Evolutionary conservation across 495 filamentous ascomycete genomes (phyloP).

Genomic region (Daldinia loculata): DNA sequence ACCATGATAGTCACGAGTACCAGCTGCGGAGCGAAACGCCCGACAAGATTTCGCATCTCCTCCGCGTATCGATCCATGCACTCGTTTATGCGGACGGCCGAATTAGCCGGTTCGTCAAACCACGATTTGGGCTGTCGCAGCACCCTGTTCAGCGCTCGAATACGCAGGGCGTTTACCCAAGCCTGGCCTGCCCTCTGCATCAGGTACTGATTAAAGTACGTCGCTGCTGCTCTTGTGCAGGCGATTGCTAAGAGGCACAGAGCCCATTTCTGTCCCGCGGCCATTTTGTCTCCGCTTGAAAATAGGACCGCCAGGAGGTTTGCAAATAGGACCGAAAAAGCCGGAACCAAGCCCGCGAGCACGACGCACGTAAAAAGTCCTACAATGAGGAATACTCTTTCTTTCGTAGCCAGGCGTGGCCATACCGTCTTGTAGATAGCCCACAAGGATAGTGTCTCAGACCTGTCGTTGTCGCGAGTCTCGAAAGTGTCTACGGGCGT

Average conservation of each 20-base stretch:
- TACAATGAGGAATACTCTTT: constrained; percentile 64
- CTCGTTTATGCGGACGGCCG: constrained; percentile 66
- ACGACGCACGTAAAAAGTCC: constrained; percentile 69
- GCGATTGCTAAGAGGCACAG: constrained; percentile 74
- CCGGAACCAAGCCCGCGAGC: constrained; percentile 74
- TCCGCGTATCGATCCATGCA: constrained; percentile 86
- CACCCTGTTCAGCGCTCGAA: constrained; percentile 72
- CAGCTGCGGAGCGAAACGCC: constrained; percentile 75
- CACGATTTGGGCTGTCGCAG: constrained; percentile 83
- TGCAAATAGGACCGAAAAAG: constrained; percentile 81
- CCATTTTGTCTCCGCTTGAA: constrained; percentile 50
- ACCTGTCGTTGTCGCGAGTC: constrained; percentile 10
- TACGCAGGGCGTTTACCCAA: constrained; percentile 80
- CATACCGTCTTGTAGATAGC: constrained; percentile 78
- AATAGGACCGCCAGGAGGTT: constrained; percentile 77
- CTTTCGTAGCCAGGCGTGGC: constrained; percentile 64
- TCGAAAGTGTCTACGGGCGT: background rate
- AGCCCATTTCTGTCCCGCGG: constrained; percentile 70
- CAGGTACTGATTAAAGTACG: constrained; percentile 72
- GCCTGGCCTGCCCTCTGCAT: constrained; percentile 76
- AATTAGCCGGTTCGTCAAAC: constrained; percentile 79
- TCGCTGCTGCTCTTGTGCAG: constrained; percentile 67
- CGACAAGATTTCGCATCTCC: constrained; percentile 83
- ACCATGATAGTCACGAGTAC: constrained; percentile 73
- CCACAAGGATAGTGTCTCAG: constrained; percentile 52